phyloP scores from a whole-genome alignment of 208 protist genomes.

The Trypanosoma brucei region DNA sequence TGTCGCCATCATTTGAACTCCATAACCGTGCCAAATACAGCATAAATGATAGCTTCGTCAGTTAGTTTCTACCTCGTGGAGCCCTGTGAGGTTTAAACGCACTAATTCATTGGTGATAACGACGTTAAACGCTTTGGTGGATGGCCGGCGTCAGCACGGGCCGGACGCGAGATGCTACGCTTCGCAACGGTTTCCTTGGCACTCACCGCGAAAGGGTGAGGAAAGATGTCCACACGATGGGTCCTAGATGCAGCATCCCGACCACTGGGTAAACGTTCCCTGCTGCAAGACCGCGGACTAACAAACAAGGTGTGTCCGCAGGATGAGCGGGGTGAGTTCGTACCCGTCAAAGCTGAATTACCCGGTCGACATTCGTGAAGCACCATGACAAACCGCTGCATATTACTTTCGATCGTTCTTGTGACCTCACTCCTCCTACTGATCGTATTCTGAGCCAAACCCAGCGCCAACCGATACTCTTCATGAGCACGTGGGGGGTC shows the following conservation, averaged over 20 bases:
- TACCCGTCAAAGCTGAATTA: background rate
- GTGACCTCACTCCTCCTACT: slow-evolving; percentile 54
- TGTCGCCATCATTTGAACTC: no score
- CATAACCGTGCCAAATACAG: no score
- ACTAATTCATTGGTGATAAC: no score
- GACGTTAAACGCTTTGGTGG: background rate
- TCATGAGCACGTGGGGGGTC: slow-evolving; percentile 54
- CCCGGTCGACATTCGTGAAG: slow-evolving; percentile 8
- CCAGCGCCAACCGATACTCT: slow-evolving; percentile 71
- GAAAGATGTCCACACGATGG: slow-evolving; percentile 58
- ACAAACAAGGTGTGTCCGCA: background rate
- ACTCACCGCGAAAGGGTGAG: slow-evolving; percentile 55
- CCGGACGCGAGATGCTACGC: background rate
- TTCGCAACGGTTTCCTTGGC: slow-evolving; percentile 2
- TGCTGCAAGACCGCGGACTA: background rate
- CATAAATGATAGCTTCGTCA: no score
- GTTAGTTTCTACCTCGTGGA: no score
- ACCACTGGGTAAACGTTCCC: background rate
- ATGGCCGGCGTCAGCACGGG: background rate
- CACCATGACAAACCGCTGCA: slow-evolving; percentile 50
- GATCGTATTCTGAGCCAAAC: slow-evolving; percentile 33
- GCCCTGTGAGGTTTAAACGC: no score
- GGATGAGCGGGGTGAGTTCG: background rate
- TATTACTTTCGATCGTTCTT: slow-evolving; percentile 64
- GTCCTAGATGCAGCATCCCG: background rate